Evolutionary conservation across 2,329 filamentous ascomycete species (phyloP).

Genomic region (Parascedosporium putredinis): DNA sequence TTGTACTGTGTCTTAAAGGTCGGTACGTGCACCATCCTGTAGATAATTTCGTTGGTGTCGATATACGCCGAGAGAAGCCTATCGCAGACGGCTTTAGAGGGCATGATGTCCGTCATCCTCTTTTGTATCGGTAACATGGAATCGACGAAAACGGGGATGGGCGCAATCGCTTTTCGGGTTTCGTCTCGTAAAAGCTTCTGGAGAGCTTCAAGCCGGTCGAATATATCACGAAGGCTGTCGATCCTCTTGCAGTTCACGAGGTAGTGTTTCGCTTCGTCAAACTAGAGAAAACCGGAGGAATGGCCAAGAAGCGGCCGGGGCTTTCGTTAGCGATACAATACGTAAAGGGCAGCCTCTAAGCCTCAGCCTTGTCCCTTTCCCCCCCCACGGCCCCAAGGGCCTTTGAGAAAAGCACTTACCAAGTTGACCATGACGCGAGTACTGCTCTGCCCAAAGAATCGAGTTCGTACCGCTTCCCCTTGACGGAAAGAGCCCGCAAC

Average conservation of each 20-base stretch:
- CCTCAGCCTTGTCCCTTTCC: no score
- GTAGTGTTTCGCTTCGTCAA: slow-evolving; percentile 42
- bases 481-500: slow-evolving; percentile 39
- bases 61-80: slow-evolving; percentile 38
- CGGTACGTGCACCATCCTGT: slow-evolving; percentile 41
- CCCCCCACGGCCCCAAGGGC: no score
- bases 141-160: slow-evolving; percentile 46
- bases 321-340: background rate
- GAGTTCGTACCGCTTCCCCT: slow-evolving; percentile 34
- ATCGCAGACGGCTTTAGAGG: slow-evolving; percentile 39
- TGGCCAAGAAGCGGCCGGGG: no score
- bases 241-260: slow-evolving; percentile 31
- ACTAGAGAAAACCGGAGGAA: slow-evolving; percentile 27
- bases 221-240: slow-evolving; percentile 30
- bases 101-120: slow-evolving; percentile 47
- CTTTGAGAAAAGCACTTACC: slow-evolving; percentile 27
- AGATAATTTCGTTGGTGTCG: slow-evolving; percentile 39
- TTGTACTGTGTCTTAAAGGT: slow-evolving; percentile 41
- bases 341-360: no score
- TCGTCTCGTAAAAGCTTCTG: slow-evolving; percentile 37
- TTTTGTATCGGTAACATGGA: slow-evolving; percentile 48
- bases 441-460: slow-evolving; percentile 43
- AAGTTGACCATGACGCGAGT: slow-evolving; percentile 43
- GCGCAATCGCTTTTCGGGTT: slow-evolving; percentile 33
- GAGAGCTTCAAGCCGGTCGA: slow-evolving; percentile 34